Percentiles rank a stretch among this genome's conserved stretches.
phyloP scores from a whole-genome alignment of 2,329 filamentous ascomycete genomes.

The Cordyceps pruinosa region DNA sequence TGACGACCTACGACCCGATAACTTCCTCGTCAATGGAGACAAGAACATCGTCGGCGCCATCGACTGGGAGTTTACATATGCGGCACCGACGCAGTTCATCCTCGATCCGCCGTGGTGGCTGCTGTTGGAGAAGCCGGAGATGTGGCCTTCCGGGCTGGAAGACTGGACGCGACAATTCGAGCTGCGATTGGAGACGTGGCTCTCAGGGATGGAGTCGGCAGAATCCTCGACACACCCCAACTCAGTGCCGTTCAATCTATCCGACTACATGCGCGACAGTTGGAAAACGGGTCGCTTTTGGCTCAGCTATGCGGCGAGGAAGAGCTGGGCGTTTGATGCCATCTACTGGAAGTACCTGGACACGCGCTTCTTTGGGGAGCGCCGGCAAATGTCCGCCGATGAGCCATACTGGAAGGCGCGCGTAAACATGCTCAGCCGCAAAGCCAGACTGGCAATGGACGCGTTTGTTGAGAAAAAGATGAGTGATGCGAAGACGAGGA shows the following conservation, averaged over 20 bases:
- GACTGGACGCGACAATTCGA: slow-evolving; percentile 19
- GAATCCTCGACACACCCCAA: not conserved
- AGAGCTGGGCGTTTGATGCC: slow-evolving; percentile 28
- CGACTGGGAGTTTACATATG: slow-evolving; percentile 28
- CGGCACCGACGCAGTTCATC: slow-evolving; percentile 27
- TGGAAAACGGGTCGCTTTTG: slow-evolving; percentile 28
- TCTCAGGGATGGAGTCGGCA: slow-evolving; percentile 21
- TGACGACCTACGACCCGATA: slow-evolving; percentile 28
- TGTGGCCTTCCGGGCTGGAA: slow-evolving; percentile 12
- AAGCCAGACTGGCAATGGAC: slow-evolving; percentile 24
- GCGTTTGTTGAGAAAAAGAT: slow-evolving; percentile 26
- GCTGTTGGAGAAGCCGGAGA: slow-evolving; percentile 15
- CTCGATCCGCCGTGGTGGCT: slow-evolving; percentile 32
- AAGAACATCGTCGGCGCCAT: slow-evolving; percentile 22
- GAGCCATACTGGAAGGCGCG: slow-evolving; percentile 24
- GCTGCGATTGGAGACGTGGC: slow-evolving; percentile 25
- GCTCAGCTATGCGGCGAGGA: slow-evolving; percentile 29
- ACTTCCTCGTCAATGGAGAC: slow-evolving; percentile 25
- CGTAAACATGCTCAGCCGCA: slow-evolving; percentile 21
- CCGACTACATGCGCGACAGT: slow-evolving; percentile 25
- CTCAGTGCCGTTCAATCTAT: not conserved
- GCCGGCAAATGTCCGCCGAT: slow-evolving; percentile 8
- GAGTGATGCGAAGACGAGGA: not conserved
- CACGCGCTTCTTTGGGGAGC: slow-evolving; percentile 24
- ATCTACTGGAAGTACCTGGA: slow-evolving; percentile 29